These are phyloP conservation scores for Geotrichum klebahnii DNA, from an alignment of 1,139 yeast genomes.

Conservation along the genomic window DNA sequence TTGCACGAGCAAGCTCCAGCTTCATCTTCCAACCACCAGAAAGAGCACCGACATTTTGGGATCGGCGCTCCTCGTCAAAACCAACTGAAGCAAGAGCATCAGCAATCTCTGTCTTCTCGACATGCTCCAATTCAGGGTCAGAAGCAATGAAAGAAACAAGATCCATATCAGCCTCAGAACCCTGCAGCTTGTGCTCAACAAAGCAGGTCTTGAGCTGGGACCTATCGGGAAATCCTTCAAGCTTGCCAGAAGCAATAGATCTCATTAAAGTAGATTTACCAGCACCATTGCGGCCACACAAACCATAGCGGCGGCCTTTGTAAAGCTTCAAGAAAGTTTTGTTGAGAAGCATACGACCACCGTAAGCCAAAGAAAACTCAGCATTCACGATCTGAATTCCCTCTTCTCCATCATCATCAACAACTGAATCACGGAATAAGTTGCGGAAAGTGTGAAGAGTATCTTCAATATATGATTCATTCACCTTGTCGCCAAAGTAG, in stretches of 20 bases:
- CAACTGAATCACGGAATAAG: slow-evolving; percentile 59
- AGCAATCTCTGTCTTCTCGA: slow-evolving; percentile 65
- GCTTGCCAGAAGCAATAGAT: slow-evolving; percentile 92
- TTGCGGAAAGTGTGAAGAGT: slow-evolving; percentile 57
- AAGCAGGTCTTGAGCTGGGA: slow-evolving; percentile 87
- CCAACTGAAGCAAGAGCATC: slow-evolving; percentile 80
- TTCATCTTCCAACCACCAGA: slow-evolving; percentile 97
- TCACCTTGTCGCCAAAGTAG: slow-evolving; percentile 39
- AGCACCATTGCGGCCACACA: slow-evolving; percentile 98
- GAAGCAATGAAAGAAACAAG: slow-evolving; percentile 84
- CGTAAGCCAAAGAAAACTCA: slow-evolving; percentile 92
- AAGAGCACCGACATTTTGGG: slow-evolving; percentile 86
- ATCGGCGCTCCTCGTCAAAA: slow-evolving; percentile 82
- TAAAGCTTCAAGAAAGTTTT: slow-evolving; percentile 81
- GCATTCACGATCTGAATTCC: slow-evolving; percentile 90
- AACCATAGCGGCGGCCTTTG: slow-evolving; percentile 95
- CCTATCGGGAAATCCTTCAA: slow-evolving; percentile 95
- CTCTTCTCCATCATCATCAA: slow-evolving; percentile 56
- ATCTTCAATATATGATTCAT: slow-evolving; percentile 44
- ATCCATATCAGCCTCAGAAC: slow-evolving; percentile 88
- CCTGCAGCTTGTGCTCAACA: slow-evolving; percentile 95
- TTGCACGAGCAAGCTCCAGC: slow-evolving; percentile 94
- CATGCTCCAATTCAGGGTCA: slow-evolving; percentile 71
- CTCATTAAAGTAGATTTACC: slow-evolving; percentile 98
- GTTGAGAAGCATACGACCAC: slow-evolving; percentile 93